Evolutionary conservation across 1,284 basidiomycete genomes (phyloP).

Genomic region (Boletus sp.): DNA sequence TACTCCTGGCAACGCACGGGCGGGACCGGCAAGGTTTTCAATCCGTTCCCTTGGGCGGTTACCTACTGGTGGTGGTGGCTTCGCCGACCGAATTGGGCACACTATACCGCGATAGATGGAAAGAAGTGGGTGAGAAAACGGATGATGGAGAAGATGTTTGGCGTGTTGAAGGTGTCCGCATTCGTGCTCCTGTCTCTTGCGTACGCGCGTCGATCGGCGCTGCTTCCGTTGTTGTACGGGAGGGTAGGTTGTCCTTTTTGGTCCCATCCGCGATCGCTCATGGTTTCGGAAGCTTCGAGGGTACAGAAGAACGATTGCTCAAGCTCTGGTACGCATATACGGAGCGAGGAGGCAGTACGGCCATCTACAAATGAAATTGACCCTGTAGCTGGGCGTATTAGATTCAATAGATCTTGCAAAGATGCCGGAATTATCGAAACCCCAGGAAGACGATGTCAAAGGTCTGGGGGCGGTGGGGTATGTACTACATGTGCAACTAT

Average conservation of each 20-base stretch:
- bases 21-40: conserved; percentile 27
- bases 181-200: conserved; percentile 6
- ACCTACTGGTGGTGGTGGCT: conserved; percentile 34
- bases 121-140: conserved; percentile 24
- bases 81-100: conserved; percentile 26
- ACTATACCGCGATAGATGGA: conserved; percentile 25
- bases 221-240: conserved; percentile 3
- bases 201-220: conserved; percentile 6
- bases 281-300: conserved; percentile 1
- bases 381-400: neutral
- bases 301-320: neutral
- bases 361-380: neutral
- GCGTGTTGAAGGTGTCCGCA: conserved; percentile 5
- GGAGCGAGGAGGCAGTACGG: neutral
- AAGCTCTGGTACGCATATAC: neutral
- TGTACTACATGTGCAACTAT: conserved; percentile 13
- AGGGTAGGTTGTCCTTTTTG: conserved; percentile 1
- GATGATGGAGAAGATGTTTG: conserved; percentile 1
- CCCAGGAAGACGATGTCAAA: neutral
- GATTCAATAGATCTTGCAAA: neutral
- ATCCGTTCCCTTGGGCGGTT: conserved; percentile 31
- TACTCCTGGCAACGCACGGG: conserved; percentile 28
- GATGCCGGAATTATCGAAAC: neutral
- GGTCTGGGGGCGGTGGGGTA: neutral
- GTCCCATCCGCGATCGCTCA: neutral